Percentiles rank a stretch among this genome's conserved stretches.
Evolutionary conservation across 441 rosid species (phyloP).

Genomic region (Erodium texanum): DNA sequence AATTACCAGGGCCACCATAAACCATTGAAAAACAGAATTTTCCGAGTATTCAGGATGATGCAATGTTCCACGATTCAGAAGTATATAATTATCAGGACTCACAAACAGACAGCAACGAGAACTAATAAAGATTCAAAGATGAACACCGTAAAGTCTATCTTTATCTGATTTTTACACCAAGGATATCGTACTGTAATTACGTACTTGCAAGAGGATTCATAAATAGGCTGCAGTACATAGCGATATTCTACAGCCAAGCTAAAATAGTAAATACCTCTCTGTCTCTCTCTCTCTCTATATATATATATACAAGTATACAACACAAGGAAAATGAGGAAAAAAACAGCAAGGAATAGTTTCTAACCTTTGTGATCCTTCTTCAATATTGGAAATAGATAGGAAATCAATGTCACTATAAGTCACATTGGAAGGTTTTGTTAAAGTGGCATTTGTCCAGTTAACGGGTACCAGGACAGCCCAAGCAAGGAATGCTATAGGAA

Average conservation of each 20-base stretch:
- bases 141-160: background rate
- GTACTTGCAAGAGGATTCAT: background rate
- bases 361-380: conserved; percentile 51
- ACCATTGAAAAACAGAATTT: background rate
- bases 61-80: background rate
- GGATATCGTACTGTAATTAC: background rate
- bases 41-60: background rate
- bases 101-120: background rate
- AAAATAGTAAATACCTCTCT: background rate
- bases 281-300: no score
- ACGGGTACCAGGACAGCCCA: conserved; percentile 82
- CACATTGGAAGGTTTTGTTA: conserved; percentile 31
- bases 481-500: conserved; percentile 68
- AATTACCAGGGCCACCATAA: background rate
- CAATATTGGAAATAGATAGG: conserved; percentile 82
- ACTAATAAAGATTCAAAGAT: background rate
- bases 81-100: background rate
- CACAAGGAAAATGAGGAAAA: background rate
- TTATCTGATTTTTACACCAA: background rate
- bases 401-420: conserved; percentile 78
- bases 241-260: background rate
- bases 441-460: conserved; percentile 46
- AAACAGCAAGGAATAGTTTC: conserved; percentile 6
- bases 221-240: background rate
- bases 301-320: background rate